A percentile compares a stretch with the other conserved stretches of the same genome.
Evolutionary conservation across 331 rosid genomes (phyloP).

Genomic region (Phaseolus coccineus): DNA sequence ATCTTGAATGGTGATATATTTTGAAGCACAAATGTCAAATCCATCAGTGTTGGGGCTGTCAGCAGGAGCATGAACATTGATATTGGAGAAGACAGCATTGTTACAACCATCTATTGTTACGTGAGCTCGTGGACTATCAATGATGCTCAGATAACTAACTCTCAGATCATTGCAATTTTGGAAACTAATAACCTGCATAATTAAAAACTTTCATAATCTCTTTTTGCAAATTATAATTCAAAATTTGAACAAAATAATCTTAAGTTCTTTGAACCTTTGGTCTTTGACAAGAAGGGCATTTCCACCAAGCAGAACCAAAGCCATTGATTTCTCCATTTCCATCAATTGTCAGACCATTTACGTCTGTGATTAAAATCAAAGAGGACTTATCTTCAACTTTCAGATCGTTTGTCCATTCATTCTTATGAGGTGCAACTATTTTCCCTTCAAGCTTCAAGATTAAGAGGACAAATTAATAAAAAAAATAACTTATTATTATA

Average conservation of each 20-base stretch:
- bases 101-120: neutral
- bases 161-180: slow-evolving; percentile 1
- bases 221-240: too few species aligned
- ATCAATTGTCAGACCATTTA: slow-evolving; percentile 19
- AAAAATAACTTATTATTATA: too few species aligned
- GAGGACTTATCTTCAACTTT: too few species aligned
- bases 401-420: neutral
- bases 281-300: neutral
- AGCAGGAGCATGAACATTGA: neutral
- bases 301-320: slow-evolving; percentile 37
- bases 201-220: too few species aligned
- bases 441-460: slow-evolving; percentile 20
- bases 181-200: neutral
- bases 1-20: slow-evolving; percentile 27
- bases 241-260: too few species aligned
- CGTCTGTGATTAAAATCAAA: neutral
- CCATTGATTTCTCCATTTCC: slow-evolving; percentile 33
- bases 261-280: neutral
- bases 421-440: slow-evolving; percentile 15
- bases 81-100: neutral
- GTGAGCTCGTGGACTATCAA: slow-evolving; percentile 29
- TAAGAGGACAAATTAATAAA: too few species aligned
- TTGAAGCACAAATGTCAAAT: neutral
- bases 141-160: neutral
- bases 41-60: slow-evolving; percentile 47